Base-by-base conservation (phyloP, 2,329 filamentous ascomycete species). In the Neofusicoccum kwambonambiense region DNA sequence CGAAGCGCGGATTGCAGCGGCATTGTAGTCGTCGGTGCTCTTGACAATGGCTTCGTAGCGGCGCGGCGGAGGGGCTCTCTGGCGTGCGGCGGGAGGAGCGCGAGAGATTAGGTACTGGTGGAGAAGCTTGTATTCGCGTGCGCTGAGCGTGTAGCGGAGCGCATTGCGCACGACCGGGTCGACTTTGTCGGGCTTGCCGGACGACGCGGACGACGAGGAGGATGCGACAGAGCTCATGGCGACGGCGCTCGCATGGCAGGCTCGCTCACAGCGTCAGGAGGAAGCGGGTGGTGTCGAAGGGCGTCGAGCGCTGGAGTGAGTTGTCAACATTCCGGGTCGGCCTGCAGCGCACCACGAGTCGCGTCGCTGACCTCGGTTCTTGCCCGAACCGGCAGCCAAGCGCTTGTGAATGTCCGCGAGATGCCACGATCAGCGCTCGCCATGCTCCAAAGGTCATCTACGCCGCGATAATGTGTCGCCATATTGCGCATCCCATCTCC, bases 91-190 rank as follows among this genome's bases (percentile, higher is more conserved):
- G 80, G 82, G 78, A 8, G 61, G 61, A 4, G 91, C 89, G 52
- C 89, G 87, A 67, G 91, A 92, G 58, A 95, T 84, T 62, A 96
- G 85, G 74, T 93, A 93, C 73, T 90, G 89, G 77, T 97, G 92
- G 17, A 97, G 85, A 1, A 89, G 81, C 69, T 91, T 89, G 78
- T 97, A 97, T 77, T 97, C 93, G 76, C 89, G 88, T 47, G 92
- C 88, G 74, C 93, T 92, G 62, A 89, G 77, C 65, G 91, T 95
- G 78, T 97, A 93, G 69, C 93, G 89, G 66, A 97, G 83, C 49
- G 92, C 89, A 77, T 95, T 96, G 77, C 91, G 91, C 64, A 96
- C 84, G 68, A 96, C 84, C 4, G 91, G 90, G 69, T 94, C 90
- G 66, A 84, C 42, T 7, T 58, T 69, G 37, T 75, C 69, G 22